Evolutionary conservation across 2,329 filamentous ascomycete species (phyloP), one percentile per base, ranked within the genome.

Genomic region (Alternaria longipes): DNA sequence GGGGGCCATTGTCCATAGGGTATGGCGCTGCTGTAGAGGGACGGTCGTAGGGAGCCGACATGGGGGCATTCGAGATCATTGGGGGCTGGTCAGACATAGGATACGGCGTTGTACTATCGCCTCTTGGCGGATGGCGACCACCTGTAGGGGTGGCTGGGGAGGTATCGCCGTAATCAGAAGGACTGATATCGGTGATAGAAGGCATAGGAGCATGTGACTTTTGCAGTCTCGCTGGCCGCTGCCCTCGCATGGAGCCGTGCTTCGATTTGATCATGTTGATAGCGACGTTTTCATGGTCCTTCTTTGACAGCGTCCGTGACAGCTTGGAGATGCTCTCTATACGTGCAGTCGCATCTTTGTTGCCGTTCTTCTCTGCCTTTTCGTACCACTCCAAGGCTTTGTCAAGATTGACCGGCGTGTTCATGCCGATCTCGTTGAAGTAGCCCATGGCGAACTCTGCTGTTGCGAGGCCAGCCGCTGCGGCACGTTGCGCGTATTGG

Each of bases 391-490:
- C 88, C 64, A 91, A 85, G 1, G 95, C 94, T 76, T 95, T 91
- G 51, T 88, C 86, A 42, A 97, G 81, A 75, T 94, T 92, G 66
- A 92, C 91, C n/a, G 88, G 87, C 24, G 96, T 91, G 74, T 93
- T 90, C 75, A 99, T 97, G 68, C 95, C 95, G 69, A 99, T 96
- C 78, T 99, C 95, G 76, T 95, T 89, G 81, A 98, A 99, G 80
- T 99, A 99, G 11, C 94, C 94, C 84, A 99, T 88, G 26, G 95
- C 95, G 74, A 99, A 99, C 78, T 98, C 93, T 50, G 94, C 95
- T 0, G 94, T 98, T 0, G 93, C 86, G 50, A 98, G 85, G 56
- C 93, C 93, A 40, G 89, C 87, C 52, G 88, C 84, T 8, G 95
- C 94, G 11, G 95, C 95, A 67, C 94, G 88, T 70, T 94, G 88